Conservation (phyloP, 305 asterid species). For the Petunia hybrid region DNA sequence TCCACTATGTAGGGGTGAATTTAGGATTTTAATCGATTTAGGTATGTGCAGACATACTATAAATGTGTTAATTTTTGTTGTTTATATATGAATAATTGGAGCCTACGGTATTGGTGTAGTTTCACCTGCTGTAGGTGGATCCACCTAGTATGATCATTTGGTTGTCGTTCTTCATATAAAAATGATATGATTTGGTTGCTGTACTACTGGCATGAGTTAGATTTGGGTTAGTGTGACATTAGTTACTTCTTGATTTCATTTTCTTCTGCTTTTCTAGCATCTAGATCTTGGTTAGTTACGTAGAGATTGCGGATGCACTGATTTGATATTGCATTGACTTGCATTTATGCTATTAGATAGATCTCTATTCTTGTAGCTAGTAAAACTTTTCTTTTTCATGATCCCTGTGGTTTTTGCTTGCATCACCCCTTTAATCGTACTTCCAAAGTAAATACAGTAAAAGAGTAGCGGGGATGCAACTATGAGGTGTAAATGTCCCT, state of each 20-base stretch:
- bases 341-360: not conserved
- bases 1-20: not conserved
- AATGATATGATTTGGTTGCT: no score
- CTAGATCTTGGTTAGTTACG: not conserved
- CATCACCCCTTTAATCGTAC: not conserved
- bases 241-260: conserved; percentile 5
- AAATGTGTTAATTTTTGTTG: conserved; percentile 7
- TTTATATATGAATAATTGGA: not conserved
- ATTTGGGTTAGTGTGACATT: not conserved
- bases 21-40: not conserved
- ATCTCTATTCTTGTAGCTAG: conserved; percentile 10
- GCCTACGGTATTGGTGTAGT: not conserved
- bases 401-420: conserved; percentile 6
- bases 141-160: conserved; percentile 11
- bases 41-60: not conserved
- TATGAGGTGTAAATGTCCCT: conserved; percentile 16
- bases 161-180: not conserved
- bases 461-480: not conserved
- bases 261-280: conserved; percentile 14
- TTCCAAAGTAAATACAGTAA: not conserved
- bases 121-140: conserved; percentile 13
- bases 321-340: not conserved
- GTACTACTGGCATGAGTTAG: conserved; percentile 15
- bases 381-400: not conserved
- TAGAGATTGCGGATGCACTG: not conserved